Percentiles rank a stretch among this genome's conserved stretches.
Evolutionary conservation across 805 yeast genomes (phyloP).

Genomic region (Cyberlindnera samutprakarnensis): DNA sequence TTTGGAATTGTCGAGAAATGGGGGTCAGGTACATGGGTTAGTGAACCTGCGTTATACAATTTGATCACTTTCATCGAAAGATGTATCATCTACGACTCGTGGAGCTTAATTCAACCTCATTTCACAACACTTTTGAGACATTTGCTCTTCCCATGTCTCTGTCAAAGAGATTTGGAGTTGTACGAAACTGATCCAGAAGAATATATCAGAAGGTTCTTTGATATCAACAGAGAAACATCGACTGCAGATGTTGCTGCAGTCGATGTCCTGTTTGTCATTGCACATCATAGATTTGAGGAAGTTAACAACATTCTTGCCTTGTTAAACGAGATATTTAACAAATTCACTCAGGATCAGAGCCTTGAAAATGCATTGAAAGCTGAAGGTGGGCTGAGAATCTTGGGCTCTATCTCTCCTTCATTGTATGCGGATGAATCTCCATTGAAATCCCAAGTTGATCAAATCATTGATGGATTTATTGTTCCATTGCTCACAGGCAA

Average conservation of each 20-base stretch:
- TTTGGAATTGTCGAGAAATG: slow-evolving; percentile 39
- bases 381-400: slow-evolving; percentile 76
- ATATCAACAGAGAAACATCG: slow-evolving; percentile 50
- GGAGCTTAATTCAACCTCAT: slow-evolving; percentile 60
- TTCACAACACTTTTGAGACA: slow-evolving; percentile 57
- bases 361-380: slow-evolving; percentile 49
- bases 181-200: slow-evolving; percentile 87
- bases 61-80: slow-evolving; percentile 59
- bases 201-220: slow-evolving; percentile 70
- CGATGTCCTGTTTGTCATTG: slow-evolving; percentile 61
- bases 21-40: slow-evolving; percentile 50
- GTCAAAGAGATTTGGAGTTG: slow-evolving; percentile 63
- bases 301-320: slow-evolving; percentile 48
- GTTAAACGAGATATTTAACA: slow-evolving; percentile 40
- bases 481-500: slow-evolving; percentile 64
- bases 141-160: slow-evolving; percentile 67
- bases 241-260: slow-evolving; percentile 80
- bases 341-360: slow-evolving; percentile 25
- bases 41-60: slow-evolving; percentile 54
- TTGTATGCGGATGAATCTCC: slow-evolving; percentile 43
- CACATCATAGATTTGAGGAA: slow-evolving; percentile 45
- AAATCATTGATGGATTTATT: slow-evolving; percentile 54
- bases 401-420: slow-evolving; percentile 61
- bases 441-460: slow-evolving; percentile 55
- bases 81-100: slow-evolving; percentile 48